Base-by-base conservation (phyloP, 202 grass and related monocot genomes). In the Schoenoplectus tabernaemontani region DNA sequence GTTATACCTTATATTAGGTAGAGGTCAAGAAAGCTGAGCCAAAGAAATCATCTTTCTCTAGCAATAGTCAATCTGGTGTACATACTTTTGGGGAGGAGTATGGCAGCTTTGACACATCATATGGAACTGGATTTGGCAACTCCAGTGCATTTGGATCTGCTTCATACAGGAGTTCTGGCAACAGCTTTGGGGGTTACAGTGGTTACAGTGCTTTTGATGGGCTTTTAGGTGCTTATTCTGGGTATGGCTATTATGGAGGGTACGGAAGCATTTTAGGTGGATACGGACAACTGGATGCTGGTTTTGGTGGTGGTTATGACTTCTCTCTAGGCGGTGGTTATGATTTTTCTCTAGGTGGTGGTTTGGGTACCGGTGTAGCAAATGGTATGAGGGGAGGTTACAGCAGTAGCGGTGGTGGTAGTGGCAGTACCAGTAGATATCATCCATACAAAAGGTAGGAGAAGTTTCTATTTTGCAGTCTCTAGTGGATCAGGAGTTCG, bases 11-110 rank as follows among this genome's bases (percentile, higher is more conserved):
- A 83, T 64, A 65, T 47, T 80, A 98, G 95, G 89, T 98, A 86
- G 91, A 98, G 86, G 90, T 98, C 84, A 98, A 98, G 88, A 98
- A 89, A 90, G 95, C 95, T 79, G 91, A 98, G 93, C 95, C 91
- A 89, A 98, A 95, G 95, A 98, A 95, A 89, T 85, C 84, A 54
- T 86, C 88, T 78, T 90, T 90, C 59, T 81, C 79, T 73, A 87
- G 87, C 91, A 82, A 82, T 97, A 91, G 88, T 77, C 84, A 87
- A 75, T 72, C 86, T 92, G 91, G 91, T 79, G 81, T 85, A 20
- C 88, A 77, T 36, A 84, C 88, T 82, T 92, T 89, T 89, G 83
- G 86, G 60, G 83, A 94, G 82, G 78, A 82, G 56, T 70, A 75
- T 72, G 76, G 86, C 78, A 84, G 68, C 82, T 63, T 82, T 74